These are phyloP conservation scores for Apiospora sp. DNA, from an alignment of 2,329 filamentous ascomycete genomes.

Conservation along the genomic window DNA sequence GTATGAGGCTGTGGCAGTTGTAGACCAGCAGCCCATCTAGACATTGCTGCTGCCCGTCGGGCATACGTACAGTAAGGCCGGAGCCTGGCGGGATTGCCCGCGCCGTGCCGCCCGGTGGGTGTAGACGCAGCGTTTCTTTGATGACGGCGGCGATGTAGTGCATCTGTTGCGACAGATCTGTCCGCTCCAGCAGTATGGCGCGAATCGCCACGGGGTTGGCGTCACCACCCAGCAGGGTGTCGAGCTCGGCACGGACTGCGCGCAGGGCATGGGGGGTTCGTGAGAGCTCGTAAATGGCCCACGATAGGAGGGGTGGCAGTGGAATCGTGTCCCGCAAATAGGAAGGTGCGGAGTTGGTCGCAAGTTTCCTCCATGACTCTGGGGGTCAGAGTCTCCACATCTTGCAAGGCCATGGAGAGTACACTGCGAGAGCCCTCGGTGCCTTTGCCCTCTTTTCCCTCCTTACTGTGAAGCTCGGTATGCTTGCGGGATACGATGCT, in stretches of 20 bases:
- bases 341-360: conserved; percentile 27
- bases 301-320: conserved; percentile 35
- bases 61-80: conserved; percentile 46
- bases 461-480: not conserved
- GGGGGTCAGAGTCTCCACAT: not conserved
- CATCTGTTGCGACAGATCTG: conserved; percentile 45
- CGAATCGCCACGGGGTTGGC: conserved; percentile 39
- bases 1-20: not conserved
- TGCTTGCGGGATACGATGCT: not conserved
- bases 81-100: conserved; percentile 42
- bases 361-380: not conserved
- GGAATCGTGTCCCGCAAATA: conserved; percentile 41
- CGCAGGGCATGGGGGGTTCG: conserved; percentile 30
- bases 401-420: not conserved
- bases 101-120: conserved; percentile 53
- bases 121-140: conserved; percentile 61
- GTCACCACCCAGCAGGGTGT: conserved; percentile 51
- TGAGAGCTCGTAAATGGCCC: conserved; percentile 30
- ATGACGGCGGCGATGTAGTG: conserved; percentile 59
- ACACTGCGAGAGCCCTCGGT: not conserved
- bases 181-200: conserved; percentile 28
- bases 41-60: conserved; percentile 44
- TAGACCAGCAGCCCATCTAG: conserved; percentile 8
- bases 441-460: not conserved
- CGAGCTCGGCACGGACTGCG: conserved; percentile 35